phyloP scores from a whole-genome alignment of 139 green algal genomes.

The Nannochloris sp. region DNA sequence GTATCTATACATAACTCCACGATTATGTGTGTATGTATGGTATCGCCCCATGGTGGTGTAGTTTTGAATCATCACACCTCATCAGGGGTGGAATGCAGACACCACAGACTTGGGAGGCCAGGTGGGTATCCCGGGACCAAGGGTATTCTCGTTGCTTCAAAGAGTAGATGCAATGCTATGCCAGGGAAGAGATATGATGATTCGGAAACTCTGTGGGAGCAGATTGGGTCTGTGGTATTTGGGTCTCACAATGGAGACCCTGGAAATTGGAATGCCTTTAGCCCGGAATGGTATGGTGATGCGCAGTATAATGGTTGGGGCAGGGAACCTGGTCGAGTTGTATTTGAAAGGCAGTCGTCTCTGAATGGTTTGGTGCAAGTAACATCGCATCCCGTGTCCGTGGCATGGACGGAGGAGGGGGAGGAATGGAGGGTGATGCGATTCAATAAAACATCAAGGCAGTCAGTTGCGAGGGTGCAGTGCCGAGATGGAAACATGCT shows the following conservation, averaged over 20 bases:
- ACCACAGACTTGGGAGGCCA: not conserved
- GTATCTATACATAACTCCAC: too few species aligned
- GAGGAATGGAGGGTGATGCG: constrained; percentile 51
- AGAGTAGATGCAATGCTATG: not conserved
- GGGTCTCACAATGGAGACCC: constrained; percentile 26
- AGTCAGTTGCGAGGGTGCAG: constrained; percentile 38
- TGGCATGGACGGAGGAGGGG: not conserved
- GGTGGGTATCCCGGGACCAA: not conserved
- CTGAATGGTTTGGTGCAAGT: constrained; percentile 40
- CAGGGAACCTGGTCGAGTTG: constrained; percentile 14
- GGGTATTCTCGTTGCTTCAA: not conserved
- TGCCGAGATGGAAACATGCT: not conserved
- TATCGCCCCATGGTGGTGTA: too few species aligned
- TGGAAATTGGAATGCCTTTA: constrained; percentile 38
- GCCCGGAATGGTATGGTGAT: constrained; percentile 49
- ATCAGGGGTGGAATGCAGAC: too few species aligned
- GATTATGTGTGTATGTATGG: too few species aligned
- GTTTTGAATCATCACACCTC: too few species aligned
- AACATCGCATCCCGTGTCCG: constrained; percentile 28
- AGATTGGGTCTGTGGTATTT: constrained; percentile 8
- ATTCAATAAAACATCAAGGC: constrained; percentile 49
- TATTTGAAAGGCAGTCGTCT: constrained; percentile 22
- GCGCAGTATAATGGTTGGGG: constrained; percentile 30
- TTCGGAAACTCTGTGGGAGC: not conserved
- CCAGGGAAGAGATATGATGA: not conserved